Conservation (phyloP, 1,284 basidiomycete genomes). For the Inonotus hispidus region DNA sequence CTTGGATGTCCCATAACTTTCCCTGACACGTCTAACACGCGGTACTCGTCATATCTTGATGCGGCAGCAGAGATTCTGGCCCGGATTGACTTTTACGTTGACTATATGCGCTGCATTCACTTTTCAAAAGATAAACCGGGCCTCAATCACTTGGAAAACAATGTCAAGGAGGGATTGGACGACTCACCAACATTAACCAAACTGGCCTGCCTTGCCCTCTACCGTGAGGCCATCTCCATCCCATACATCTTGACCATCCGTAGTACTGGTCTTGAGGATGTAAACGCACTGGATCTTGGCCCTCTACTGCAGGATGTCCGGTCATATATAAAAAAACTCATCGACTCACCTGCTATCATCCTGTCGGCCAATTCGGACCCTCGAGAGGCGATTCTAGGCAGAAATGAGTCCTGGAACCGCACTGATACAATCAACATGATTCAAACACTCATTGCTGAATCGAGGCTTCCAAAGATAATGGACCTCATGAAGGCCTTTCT, state of each 20-base stretch:
- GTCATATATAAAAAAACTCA: conserved; percentile 22
- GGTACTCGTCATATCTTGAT: conserved; percentile 28
- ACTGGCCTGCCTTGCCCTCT: conserved; percentile 29
- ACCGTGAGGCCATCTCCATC: conserved; percentile 26
- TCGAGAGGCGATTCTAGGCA: conserved; percentile 10
- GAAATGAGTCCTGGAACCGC: background rate
- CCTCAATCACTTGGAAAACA: conserved; percentile 26
- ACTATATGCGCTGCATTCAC: conserved; percentile 25
- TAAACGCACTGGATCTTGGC: conserved; percentile 26
- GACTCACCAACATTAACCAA: conserved; percentile 33
- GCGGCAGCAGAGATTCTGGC: conserved; percentile 25
- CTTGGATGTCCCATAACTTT: conserved; percentile 9
- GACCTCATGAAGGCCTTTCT: background rate
- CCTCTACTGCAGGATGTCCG: conserved; percentile 24
- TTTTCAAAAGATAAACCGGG: conserved; percentile 25
- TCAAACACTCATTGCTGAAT: background rate
- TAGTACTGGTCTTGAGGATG: conserved; percentile 2
- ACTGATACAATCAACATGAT: background rate
- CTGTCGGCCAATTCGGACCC: conserved; percentile 13
- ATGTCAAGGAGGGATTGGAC: conserved; percentile 29
- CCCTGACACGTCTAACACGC: conserved; percentile 28
- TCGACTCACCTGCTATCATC: conserved; percentile 23
- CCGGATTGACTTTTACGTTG: conserved; percentile 20
- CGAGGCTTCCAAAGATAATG: background rate
- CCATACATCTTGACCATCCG: conserved; percentile 29